Evolutionary conservation across 805 yeast genomes (phyloP), one percentile per base, ranked within the genome.

Genomic region (Saccharomycopsis olivae): DNA sequence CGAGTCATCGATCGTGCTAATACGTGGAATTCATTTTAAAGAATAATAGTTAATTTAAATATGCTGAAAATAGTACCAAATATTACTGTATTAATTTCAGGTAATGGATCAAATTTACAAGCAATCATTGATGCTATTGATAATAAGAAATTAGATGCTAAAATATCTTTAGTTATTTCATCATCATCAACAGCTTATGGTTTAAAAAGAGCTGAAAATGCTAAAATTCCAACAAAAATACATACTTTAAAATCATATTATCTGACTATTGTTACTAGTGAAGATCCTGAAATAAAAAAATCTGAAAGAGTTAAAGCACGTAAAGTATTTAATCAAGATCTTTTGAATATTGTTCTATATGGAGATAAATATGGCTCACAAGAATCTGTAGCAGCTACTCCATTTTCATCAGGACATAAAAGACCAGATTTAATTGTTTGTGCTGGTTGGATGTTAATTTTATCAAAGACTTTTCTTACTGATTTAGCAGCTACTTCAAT

Each of bases 361-460:
- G 78, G 78, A 4, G 46, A 57, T 28, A 49, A 49, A 32, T 56
- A 65, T 41, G 77, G 75, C 4, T 33, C 40, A 2, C 30, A 43
- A 18, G 43, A 38, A 24, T 51, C 55, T 30, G 54, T 53, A 23
- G 61, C 59, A 14, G 71, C 65, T 11, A 55, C 50, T 5, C 30
- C 44, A 20, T 55, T 49, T n/a, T 11, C 20, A 17, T 35, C 47
- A 3, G 47, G 52, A 1, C 68, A 73, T 39, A 50, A 57, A 24
- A 68, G 69, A 49, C 97, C 97, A 3, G 84, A 83, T 49, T 66
- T 92, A 47, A 77, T 92, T 30, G 96, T 92, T 4, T 92, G 98
- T 62, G 98, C 98, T 3, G 98, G 98, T 2, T 92, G 98, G 98
- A 79, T 92, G 88, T 70, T 92, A 38, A 92, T 92, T 43, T 66